Conservation (phyloP, 495 filamentous ascomycete species). For the Cenococcum geophilum region DNA sequence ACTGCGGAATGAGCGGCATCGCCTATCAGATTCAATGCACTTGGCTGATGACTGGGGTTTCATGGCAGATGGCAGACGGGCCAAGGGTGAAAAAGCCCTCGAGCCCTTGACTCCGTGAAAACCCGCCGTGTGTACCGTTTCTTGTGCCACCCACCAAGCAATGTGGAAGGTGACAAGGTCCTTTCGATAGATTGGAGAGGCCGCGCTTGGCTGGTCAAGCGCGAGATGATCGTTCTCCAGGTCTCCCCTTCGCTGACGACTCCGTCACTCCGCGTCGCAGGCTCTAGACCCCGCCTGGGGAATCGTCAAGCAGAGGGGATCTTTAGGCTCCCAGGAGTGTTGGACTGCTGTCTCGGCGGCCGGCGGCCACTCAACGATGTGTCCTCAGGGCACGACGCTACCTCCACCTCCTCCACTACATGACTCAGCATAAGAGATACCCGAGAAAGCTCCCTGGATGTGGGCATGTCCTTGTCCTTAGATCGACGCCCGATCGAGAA, state of each 20-base stretch:
- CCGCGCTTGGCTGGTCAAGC: neutral
- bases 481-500: conserved; percentile 21
- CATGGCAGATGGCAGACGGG: neutral
- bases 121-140: neutral
- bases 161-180: neutral
- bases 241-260: neutral
- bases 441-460: conserved; percentile 10
- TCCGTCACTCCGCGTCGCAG: conserved; percentile 1
- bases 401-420: conserved; percentile 8
- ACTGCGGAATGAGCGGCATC: conserved; percentile 24
- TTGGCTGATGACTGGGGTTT: neutral
- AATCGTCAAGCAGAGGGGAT: neutral
- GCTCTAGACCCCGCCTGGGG: conserved; percentile 1
- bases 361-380: neutral
- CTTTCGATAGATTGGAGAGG: neutral
- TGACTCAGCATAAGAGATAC: conserved; percentile 7
- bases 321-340: neutral
- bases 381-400: neutral
- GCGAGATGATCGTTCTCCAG: neutral
- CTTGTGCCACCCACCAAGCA: neutral
- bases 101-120: neutral
- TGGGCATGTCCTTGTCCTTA: conserved; percentile 1
- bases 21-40: neutral
- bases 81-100: neutral
- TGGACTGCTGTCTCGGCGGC: neutral